A percentile compares a stretch with the other conserved stretches of the same genome.
phyloP scores from a whole-genome alignment of 306 rosid species.

The Sophora flavescens region DNA sequence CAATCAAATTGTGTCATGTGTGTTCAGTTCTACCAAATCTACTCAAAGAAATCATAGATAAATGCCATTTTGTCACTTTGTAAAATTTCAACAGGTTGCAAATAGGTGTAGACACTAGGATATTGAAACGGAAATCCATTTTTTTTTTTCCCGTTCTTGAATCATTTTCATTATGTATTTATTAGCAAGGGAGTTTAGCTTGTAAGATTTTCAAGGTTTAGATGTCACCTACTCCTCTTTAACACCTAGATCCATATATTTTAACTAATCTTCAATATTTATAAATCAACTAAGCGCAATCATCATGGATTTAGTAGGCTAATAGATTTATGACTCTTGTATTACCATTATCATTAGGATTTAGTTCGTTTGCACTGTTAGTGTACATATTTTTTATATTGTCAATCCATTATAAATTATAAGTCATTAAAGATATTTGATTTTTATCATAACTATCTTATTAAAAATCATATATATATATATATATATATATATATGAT shows the following conservation, averaged over 20 bases:
- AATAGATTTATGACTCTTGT: constrained; percentile 42
- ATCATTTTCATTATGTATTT: constrained; percentile 14
- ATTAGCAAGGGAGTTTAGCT: background rate
- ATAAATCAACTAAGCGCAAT: constrained; percentile 52
- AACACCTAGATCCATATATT: constrained; percentile 47
- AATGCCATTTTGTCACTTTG: constrained; percentile 34
- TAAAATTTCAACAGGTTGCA: constrained; percentile 13
- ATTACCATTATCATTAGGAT: background rate
- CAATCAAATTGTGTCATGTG: constrained; percentile 10
- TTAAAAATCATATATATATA: too few relatives aligned
- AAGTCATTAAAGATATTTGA: too few relatives aligned
- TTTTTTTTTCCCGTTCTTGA: background rate
- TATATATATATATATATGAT: too few relatives aligned
- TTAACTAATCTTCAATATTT: constrained; percentile 32
- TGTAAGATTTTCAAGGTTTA: constrained; percentile 42
- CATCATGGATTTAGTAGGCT: constrained; percentile 50
- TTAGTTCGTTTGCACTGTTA: too few relatives aligned
- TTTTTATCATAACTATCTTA: too few relatives aligned
- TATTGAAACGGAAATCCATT: constrained; percentile 31
- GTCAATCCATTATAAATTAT: too few relatives aligned
- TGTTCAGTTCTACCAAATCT: constrained; percentile 24
- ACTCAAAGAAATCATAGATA: constrained; percentile 9
- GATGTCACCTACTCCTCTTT: constrained; percentile 56
- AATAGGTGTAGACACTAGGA: constrained; percentile 24
- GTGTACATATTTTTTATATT: too few relatives aligned